Evolutionary conservation across 768 basidiomycete species (phyloP).

Genomic region (Chlorophyllum brunneum): DNA sequence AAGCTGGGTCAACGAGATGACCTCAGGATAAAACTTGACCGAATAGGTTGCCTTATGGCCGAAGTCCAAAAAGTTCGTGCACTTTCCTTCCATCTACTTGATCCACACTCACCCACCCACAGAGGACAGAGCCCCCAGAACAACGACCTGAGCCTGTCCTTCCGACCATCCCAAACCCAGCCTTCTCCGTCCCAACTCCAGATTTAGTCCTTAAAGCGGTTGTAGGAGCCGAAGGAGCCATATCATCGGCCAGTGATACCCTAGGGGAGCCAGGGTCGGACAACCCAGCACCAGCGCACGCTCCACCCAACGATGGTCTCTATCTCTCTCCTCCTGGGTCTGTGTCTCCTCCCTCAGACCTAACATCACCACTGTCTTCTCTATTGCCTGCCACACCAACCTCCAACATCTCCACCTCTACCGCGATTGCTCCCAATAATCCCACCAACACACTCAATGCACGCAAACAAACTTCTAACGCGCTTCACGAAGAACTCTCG

Average conservation of each 20-base stretch:
- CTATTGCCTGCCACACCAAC: slow-evolving; percentile 11
- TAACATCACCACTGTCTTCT: slow-evolving; percentile 6
- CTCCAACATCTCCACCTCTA: slow-evolving; percentile 21
- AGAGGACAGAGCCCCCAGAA: slow-evolving; percentile 40
- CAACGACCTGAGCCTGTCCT: slow-evolving; percentile 46
- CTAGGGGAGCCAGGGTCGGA: neutral
- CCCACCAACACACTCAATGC: slow-evolving; percentile 1
- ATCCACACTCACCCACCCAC: neutral
- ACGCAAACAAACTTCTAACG: slow-evolving; percentile 42
- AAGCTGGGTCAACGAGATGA: slow-evolving; percentile 42
- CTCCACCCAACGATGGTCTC: slow-evolving; percentile 1
- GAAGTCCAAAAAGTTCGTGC: slow-evolving; percentile 49
- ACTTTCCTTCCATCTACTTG: neutral
- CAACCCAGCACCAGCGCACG: neutral
- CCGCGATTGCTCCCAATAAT: slow-evolving; percentile 27
- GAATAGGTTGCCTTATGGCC: slow-evolving; percentile 48
- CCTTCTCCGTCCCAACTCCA: neutral
- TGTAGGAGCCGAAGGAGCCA: slow-evolving; percentile 9
- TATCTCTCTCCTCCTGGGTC: slow-evolving; percentile 14
- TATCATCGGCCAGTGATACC: slow-evolving; percentile 17
- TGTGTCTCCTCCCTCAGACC: neutral
- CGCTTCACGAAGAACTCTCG: slow-evolving; percentile 71
- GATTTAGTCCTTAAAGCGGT: slow-evolving; percentile 10
- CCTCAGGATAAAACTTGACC: slow-evolving; percentile 47
- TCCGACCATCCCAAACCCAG: slow-evolving; percentile 47